Base-by-base conservation (phyloP, 192 early-diverging fungal species). In the Oehlia diaphana region DNA sequence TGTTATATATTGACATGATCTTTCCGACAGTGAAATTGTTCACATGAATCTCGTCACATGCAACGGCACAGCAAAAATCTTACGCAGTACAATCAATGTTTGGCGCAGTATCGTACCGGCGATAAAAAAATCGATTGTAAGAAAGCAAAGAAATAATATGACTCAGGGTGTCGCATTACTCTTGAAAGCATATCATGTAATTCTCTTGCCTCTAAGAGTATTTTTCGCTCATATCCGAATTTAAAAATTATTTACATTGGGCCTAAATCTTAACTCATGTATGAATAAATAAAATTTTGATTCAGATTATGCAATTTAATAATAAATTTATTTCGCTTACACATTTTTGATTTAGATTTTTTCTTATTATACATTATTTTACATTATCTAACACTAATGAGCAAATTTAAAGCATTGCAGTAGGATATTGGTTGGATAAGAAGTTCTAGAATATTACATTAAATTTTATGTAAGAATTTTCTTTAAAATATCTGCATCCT, bases 21-120 rank as follows among this genome's bases (percentile, higher is more conserved):
- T 31, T 31, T 37, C 37, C 37, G 37, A 37, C 37, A 37, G 37
- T 37, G 37, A 37, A 37, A 37, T 37, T 37, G 37, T 37, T 37
- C 37, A 65, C 63, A 65, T 65, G 63, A 65, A 65, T 65, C 28
- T 65, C 2, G 1, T 65, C 63, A 65, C 63, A 65, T 65, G 63
- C 63, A 65, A 65, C 21, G 63, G 63, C 21, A 65, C 63, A 65
- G 63, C 63, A 65, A 65, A 65, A 65, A 16, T 65, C 12, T 65
- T n/a, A 16, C 21, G 21, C 63, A 65, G 63, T 65, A 31, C 63
- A 37, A 37, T 37, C 37, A 66, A 66, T 31, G 31, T 66, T 66
- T 66, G 33, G n/a, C 70, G 8, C 70, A 47, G 14, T 53, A 53
- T 53, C 50, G 50, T 16, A 53, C 14, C 14, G 13, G 50, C 14